phyloP scores from a whole-genome alignment of 441 rosid genomes.

The Adansonia grandidieri region DNA sequence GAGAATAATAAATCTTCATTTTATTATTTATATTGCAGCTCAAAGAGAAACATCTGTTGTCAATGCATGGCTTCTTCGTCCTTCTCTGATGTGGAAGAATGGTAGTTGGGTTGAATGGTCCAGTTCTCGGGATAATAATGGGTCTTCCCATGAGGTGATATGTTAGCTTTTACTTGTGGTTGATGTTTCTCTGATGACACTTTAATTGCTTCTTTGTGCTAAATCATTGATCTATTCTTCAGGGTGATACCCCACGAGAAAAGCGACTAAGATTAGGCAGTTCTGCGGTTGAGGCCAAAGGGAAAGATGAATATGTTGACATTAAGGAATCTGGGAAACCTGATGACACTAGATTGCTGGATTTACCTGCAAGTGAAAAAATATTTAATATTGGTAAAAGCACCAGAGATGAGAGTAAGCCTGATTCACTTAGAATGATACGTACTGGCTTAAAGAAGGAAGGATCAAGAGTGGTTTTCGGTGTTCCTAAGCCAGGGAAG shows the following conservation, averaged over 20 bases:
- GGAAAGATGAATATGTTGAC: constrained; percentile 52
- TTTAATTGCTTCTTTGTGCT: constrained; percentile 26
- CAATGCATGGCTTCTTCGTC: constrained; percentile 84
- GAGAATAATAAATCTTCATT: constrained; percentile 11
- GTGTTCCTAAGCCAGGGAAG: constrained; percentile 99
- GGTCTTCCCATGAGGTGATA: constrained; percentile 56
- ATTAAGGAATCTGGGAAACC: constrained; percentile 46
- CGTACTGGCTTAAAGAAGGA: constrained; percentile 84
- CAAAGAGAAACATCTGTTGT: constrained; percentile 63
- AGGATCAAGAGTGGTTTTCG: constrained; percentile 77
- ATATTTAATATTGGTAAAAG: constrained; percentile 74
- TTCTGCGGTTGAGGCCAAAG: constrained; percentile 52
- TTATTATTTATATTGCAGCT: constrained; percentile 51
- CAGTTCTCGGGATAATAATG: constrained; percentile 43
- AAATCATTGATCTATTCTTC: constrained; percentile 36
- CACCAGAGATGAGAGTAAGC: constrained; percentile 50
- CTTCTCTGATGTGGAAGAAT: constrained; percentile 85
- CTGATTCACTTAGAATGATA: constrained; percentile 54
- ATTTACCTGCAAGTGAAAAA: constrained; percentile 60
- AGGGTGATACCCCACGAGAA: constrained; percentile 91
- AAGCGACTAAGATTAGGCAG: constrained; percentile 67
- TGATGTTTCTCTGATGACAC: constrained; percentile 17
- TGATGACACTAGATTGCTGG: constrained; percentile 53
- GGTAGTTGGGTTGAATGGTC: constrained; percentile 91
- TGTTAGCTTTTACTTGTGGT: constrained; percentile 21